These are phyloP conservation scores for Sporisorium sorghi DNA, from an alignment of 1,284 basidiomycete species.

Conservation along the genomic window DNA sequence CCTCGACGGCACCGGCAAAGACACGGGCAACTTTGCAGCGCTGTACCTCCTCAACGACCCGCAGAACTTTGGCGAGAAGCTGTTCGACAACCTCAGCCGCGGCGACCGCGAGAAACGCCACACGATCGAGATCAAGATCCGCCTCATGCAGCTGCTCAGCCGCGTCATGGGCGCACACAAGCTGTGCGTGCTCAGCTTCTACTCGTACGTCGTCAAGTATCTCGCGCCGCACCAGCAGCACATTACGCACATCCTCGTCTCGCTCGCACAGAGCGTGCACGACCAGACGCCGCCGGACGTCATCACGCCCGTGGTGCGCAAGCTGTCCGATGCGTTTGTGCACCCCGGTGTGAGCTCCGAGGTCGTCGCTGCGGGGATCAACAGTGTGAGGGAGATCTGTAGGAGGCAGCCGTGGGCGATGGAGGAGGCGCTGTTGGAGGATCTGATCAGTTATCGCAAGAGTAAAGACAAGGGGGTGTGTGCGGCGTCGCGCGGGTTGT, in stretches of 20 bases:
- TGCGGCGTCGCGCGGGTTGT: slow-evolving; percentile 84
- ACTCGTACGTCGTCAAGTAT: slow-evolving; percentile 93
- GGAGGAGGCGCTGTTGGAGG: slow-evolving; percentile 90
- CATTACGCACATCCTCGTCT: slow-evolving; percentile 92
- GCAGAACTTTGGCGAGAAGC: slow-evolving; percentile 92
- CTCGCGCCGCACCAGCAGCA: slow-evolving; percentile 92
- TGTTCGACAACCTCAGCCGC: slow-evolving; percentile 86
- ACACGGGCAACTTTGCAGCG: slow-evolving; percentile 83
- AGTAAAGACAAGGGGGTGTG: slow-evolving; percentile 94
- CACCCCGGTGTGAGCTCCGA: slow-evolving; percentile 96
- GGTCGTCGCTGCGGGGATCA: slow-evolving; percentile 94
- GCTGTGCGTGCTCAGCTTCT: slow-evolving; percentile 93
- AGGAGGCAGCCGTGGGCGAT: slow-evolving; percentile 92
- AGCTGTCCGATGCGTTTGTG: slow-evolving; percentile 94
- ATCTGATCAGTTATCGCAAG: slow-evolving; percentile 93
- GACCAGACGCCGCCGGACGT: slow-evolving; percentile 94
- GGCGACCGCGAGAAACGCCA: slow-evolving; percentile 81
- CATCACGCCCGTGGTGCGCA: slow-evolving; percentile 87
- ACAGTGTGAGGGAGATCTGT: slow-evolving; percentile 93
- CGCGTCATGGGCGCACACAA: slow-evolving; percentile 94
- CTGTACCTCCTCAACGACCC: slow-evolving; percentile 94
- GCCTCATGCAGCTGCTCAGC: slow-evolving; percentile 97
- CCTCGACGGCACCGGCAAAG: slow-evolving; percentile 42
- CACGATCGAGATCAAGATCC: slow-evolving; percentile 94
- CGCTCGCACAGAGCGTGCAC: slow-evolving; percentile 94